Percentiles rank a stretch among this genome's conserved stretches.
These are phyloP conservation scores for Boletus tomentosulus DNA, from an alignment of 768 basidiomycete genomes.

Conservation along the genomic window DNA sequence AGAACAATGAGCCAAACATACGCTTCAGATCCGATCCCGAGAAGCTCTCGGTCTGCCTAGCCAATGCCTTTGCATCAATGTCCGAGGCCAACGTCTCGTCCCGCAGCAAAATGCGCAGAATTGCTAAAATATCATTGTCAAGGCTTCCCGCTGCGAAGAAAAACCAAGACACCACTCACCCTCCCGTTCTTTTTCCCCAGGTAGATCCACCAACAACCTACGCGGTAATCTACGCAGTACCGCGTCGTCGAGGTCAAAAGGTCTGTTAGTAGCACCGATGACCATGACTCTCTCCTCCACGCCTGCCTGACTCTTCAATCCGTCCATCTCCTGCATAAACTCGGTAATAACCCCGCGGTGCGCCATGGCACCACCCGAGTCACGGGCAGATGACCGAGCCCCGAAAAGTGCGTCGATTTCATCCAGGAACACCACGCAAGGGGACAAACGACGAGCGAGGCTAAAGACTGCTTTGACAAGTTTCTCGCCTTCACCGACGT, in stretches of 20 bases:
- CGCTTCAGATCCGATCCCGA: constrained; percentile 96
- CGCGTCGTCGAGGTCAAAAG: constrained; percentile 89
- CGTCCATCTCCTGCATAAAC: constrained; percentile 98
- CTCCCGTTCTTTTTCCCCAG: constrained; percentile 79
- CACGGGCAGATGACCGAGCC: constrained; percentile 71
- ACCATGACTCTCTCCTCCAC: constrained; percentile 81
- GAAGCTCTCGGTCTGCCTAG: constrained; percentile 76
- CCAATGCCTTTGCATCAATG: constrained; percentile 55
- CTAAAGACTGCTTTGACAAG: constrained; percentile 86
- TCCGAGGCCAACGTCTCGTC: constrained; percentile 70
- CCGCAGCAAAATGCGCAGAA: constrained; percentile 81
- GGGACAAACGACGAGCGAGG: constrained; percentile 78
- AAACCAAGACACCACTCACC: constrained; percentile 43
- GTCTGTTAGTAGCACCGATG: constrained; percentile 91
- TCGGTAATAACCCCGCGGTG: constrained; percentile 88
- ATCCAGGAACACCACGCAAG: constrained; percentile 92
- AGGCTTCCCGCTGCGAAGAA: background rate
- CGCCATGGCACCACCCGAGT: constrained; percentile 75
- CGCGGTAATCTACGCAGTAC: constrained; percentile 86
- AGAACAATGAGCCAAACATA: constrained; percentile 36
- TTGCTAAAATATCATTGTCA: constrained; percentile 47
- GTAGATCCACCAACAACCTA: constrained; percentile 83
- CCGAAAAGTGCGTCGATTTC: constrained; percentile 93
- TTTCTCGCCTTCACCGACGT: constrained; percentile 87
- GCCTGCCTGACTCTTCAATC: constrained; percentile 54